Evolutionary conservation across 352 stramenopile species (phyloP).

Genomic region (Globisporangium recalcitrans): DNA sequence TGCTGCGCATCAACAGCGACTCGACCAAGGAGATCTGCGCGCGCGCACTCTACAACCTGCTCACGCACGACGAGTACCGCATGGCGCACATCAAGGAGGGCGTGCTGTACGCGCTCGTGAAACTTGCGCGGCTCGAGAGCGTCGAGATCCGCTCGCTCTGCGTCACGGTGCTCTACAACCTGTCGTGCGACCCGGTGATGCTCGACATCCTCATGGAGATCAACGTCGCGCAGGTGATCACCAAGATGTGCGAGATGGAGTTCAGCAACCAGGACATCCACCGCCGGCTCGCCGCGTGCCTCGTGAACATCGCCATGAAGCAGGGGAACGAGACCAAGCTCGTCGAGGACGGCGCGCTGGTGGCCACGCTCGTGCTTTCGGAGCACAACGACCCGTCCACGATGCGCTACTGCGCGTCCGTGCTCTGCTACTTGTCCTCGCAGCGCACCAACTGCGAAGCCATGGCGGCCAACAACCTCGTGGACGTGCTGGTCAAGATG

Average conservation of each 20-base stretch:
- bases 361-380: slow-evolving; percentile 60
- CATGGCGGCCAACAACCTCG: slow-evolving; percentile 56
- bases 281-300: slow-evolving; percentile 57
- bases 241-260: slow-evolving; percentile 82
- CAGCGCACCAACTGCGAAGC: slow-evolving; percentile 70
- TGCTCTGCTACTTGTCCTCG: slow-evolving; percentile 66
- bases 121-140: slow-evolving; percentile 78
- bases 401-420: slow-evolving; percentile 62
- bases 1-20: slow-evolving; percentile 86
- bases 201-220: slow-evolving; percentile 80
- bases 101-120: slow-evolving; percentile 84
- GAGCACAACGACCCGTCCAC: slow-evolving; percentile 69
- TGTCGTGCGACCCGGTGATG: slow-evolving; percentile 68
- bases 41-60: slow-evolving; percentile 79
- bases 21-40: slow-evolving; percentile 87
- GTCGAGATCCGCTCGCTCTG: slow-evolving; percentile 77
- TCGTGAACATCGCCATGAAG: slow-evolving; percentile 71
- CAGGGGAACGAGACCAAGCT: slow-evolving; percentile 48
- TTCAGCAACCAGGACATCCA: slow-evolving; percentile 81
- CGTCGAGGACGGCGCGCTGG: slow-evolving; percentile 60
- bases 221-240: slow-evolving; percentile 79
- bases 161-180: slow-evolving; percentile 78
- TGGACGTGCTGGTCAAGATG: slow-evolving; percentile 67
- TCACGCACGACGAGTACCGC: slow-evolving; percentile 76
- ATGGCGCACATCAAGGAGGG: slow-evolving; percentile 82